Evolutionary conservation across 495 filamentous ascomycete genomes (phyloP).

Genomic region (Penicillium verhagenii): DNA sequence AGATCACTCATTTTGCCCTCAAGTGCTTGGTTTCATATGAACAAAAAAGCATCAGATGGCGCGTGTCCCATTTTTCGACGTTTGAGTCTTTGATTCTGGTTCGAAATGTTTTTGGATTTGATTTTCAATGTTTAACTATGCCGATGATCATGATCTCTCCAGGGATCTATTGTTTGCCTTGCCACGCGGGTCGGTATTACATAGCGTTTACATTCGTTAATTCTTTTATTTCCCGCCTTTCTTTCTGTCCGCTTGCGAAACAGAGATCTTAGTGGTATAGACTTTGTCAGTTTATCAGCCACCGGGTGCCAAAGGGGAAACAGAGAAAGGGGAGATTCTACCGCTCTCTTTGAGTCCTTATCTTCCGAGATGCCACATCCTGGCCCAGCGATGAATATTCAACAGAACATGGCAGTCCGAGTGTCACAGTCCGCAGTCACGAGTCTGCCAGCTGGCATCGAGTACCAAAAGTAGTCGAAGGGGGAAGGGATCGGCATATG

Average conservation of each 20-base stretch:
- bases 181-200: background rate
- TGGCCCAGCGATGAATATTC: constrained; percentile 9
- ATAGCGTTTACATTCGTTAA: background rate
- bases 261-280: constrained; percentile 14
- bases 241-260: background rate
- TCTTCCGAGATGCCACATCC: constrained; percentile 28
- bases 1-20: constrained; percentile 1
- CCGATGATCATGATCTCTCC: too few species aligned
- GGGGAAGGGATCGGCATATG: constrained; percentile 10
- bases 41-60: background rate
- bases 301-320: background rate
- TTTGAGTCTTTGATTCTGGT: background rate
- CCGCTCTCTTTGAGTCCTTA: constrained; percentile 20
- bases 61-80: background rate
- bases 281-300: constrained; percentile 7
- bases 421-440: constrained; percentile 31
- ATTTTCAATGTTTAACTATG: too few species aligned
- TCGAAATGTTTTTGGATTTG: background rate
- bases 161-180: background rate
- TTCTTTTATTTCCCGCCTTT: background rate
- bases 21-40: background rate
- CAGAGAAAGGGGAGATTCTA: constrained; percentile 8
- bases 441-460: constrained; percentile 30
- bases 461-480: constrained; percentile 1
- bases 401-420: constrained; percentile 20